Conservation (phyloP, 768 basidiomycete genomes). For the Amanita rimosa region DNA sequence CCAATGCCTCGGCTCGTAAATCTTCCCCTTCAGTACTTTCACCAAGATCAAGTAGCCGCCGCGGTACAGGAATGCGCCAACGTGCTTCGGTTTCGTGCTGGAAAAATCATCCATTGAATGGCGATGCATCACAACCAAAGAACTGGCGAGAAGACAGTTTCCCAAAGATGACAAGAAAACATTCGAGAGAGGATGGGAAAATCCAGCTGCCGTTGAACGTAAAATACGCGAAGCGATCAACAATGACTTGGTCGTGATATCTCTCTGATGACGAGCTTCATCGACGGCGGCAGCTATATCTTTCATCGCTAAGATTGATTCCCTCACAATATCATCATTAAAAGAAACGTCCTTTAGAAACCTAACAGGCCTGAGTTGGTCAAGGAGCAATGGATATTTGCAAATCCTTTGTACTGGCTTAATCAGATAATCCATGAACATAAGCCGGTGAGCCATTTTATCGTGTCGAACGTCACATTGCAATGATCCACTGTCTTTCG, state of each 20-base stretch:
- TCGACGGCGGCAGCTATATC: constrained; percentile 70
- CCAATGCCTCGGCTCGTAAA: constrained; percentile 86
- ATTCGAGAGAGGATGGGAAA: constrained; percentile 29
- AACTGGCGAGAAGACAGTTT: constrained; percentile 69
- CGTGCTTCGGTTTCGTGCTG: constrained; percentile 70
- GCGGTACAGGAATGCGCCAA: constrained; percentile 81
- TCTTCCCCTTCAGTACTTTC: constrained; percentile 71
- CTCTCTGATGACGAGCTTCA: constrained; percentile 62
- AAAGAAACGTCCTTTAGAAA: constrained; percentile 17
- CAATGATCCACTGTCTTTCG: constrained; percentile 20
- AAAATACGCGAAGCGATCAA: constrained; percentile 60
- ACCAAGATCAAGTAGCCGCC: constrained; percentile 81
- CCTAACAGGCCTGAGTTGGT: constrained; percentile 42
- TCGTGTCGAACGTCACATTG: constrained; percentile 16
- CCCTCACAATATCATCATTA: constrained; percentile 33
- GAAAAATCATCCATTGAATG: constrained; percentile 31
- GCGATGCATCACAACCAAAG: constrained; percentile 79
- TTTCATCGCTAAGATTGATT: constrained; percentile 62
- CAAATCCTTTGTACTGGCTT: constrained; percentile 96
- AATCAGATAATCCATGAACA: constrained; percentile 84
- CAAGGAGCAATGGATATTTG: constrained; percentile 86
- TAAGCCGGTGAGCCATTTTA: constrained; percentile 32
- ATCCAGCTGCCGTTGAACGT: constrained; percentile 15
- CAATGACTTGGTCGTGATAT: constrained; percentile 52
- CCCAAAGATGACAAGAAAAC: constrained; percentile 70